Evolutionary conservation across 148 eudicot genomes (phyloP).

Genomic region (Rhododendron molle): DNA sequence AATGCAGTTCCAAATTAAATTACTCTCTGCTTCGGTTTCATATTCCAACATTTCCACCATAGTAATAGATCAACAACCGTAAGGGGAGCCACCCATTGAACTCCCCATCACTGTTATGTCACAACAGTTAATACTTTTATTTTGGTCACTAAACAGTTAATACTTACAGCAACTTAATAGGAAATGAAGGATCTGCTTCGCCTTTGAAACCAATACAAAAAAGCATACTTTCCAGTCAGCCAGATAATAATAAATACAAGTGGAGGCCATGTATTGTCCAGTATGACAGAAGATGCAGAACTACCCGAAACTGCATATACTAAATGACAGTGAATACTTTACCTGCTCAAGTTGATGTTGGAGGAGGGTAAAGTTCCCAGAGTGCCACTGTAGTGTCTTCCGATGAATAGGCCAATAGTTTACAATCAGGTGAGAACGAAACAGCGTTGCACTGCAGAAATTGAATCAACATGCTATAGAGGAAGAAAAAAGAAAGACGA

Average conservation of each 20-base stretch:
- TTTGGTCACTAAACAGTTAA: too few species aligned
- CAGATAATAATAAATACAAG: not conserved
- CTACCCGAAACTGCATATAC: not conserved
- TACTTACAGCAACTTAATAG: too few species aligned
- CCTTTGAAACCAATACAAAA: too few species aligned
- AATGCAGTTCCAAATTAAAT: too few species aligned
- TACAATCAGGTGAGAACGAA: conserved; percentile 8
- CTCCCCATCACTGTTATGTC: too few species aligned
- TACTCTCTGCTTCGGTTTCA: too few species aligned
- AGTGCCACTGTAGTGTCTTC: conserved; percentile 15
- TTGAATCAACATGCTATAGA: not conserved
- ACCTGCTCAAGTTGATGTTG: not conserved
- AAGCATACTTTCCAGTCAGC: not conserved
- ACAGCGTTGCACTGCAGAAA: conserved; percentile 13
- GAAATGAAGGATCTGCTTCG: too few species aligned
- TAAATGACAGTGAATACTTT: not conserved
- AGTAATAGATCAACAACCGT: too few species aligned
- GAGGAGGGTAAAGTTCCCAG: conserved; percentile 12
- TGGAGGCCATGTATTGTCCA: not conserved
- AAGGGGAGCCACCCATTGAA: too few species aligned
- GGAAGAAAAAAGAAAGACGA: not conserved
- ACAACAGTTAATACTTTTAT: too few species aligned
- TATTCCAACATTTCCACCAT: too few species aligned
- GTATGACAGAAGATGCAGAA: not conserved
- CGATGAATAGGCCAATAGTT: conserved; percentile 14